Evolutionary conservation across 2,329 filamentous ascomycete species (phyloP), one percentile per base, ranked within the genome.

Genomic region (Cladosporium sp.): DNA sequence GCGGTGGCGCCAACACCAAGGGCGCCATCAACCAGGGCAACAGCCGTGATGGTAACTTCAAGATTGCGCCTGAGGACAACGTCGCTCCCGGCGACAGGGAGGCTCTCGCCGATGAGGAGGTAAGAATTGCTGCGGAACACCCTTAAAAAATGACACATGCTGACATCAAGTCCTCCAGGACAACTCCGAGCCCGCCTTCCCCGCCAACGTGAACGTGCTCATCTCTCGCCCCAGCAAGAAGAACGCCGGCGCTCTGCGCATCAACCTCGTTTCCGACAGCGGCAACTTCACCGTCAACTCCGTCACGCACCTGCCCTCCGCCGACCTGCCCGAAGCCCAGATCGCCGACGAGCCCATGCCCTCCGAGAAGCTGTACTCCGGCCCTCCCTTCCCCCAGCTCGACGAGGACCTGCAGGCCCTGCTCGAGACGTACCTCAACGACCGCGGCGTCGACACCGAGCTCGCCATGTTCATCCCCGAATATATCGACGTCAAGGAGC

Each of bases 401-500:
- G 93, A 99, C 68, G 90, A 96, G 75, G 92, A 97, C 68, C 82
- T 99, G 39, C 92, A 97, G 78, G 80, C 89, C 48, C 80, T 96
- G 62, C 79, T 97, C 68, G 92, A 97, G 80, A 83, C 86, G 62
- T 99, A 92, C 76, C 81, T 99, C 57, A 90, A 96, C 72, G 93
- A 96, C 80, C 83, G 93, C 62, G 93, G 92, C 58, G 83, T 99
- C 72, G 89, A 92, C 65, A 84, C 86, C 62, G 82, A 85, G 53
- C 80, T 99, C 62, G 92, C 91, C 48, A 75, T 91, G 60, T 96
- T 97, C 71, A 85, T 95, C 39, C 89, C 91, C 32, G 91, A 97
- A 70, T 99, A 96, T 75, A 91, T 97, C 66, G 90, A 97, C 68
- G 83, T 88, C 73, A 99, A 99, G 85, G 93, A 99, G 82, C 92